Conservation (phyloP, 2,329 filamentous ascomycete species). For the Sporothrix protearum region DNA sequence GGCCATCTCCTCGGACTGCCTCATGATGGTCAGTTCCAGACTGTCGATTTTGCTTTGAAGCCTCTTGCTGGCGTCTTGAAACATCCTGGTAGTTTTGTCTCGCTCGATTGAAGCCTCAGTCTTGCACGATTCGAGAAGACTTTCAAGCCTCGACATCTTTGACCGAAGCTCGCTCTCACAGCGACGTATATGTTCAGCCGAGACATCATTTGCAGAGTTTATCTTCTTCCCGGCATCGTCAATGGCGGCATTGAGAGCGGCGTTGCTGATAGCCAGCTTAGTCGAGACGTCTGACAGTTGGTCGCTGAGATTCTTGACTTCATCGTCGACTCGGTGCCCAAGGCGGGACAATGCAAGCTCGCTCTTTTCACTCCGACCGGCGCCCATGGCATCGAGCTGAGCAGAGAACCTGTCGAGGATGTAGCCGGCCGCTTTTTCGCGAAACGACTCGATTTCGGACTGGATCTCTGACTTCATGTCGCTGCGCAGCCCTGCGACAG, state of each 20-base stretch:
- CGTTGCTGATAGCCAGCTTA: conserved; percentile 22
- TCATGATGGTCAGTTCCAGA: conserved; percentile 20
- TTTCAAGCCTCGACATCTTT: conserved; percentile 17
- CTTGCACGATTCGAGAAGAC: conserved; percentile 18
- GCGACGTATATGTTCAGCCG: conserved; percentile 8
- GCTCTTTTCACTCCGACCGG: conserved; percentile 17
- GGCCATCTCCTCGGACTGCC: conserved; percentile 17
- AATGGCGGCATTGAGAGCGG: conserved; percentile 10
- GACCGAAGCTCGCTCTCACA: conserved; percentile 20
- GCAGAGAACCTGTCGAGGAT: conserved; percentile 25
- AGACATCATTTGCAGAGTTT: background rate
- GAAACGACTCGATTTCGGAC: conserved; percentile 24
- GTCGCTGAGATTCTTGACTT: conserved; percentile 22
- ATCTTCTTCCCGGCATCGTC: conserved; percentile 16
- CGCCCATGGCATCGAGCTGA: conserved; percentile 22
- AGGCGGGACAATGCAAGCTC: conserved; percentile 23
- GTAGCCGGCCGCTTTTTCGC: conserved; percentile 23
- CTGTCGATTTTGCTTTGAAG: conserved; percentile 22
- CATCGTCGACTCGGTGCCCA: conserved; percentile 27
- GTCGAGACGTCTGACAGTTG: conserved; percentile 26
- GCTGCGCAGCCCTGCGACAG: conserved; percentile 10
- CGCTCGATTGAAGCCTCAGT: conserved; percentile 16
- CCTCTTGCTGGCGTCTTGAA: conserved; percentile 14
- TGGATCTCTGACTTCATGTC: conserved; percentile 20
- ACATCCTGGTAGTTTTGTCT: background rate